Base-by-base conservation (phyloP, 805 yeast species). In the Yamadazyma philogaea region DNA sequence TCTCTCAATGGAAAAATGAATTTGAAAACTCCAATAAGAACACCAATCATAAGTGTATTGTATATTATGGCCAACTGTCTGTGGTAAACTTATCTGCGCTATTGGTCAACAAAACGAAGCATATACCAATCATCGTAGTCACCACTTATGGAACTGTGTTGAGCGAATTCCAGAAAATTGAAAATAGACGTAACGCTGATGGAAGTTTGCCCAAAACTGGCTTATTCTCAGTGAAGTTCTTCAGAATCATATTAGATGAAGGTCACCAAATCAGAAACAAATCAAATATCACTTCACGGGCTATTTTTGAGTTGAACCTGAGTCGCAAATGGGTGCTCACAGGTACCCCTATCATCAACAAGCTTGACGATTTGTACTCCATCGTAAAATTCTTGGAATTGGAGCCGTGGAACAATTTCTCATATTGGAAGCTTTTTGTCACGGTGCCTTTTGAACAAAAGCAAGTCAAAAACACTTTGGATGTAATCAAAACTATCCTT, bases 1-100 rank as follows among this genome's bases (percentile, higher is more conserved):
- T 91, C n/a, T 69, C 87, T 1, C 98, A 91, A 59, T 90, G 98
- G 98, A 84, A 84, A 54, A 75, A 76, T 12, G 97, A 91, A 57
- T 87, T 86, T 44, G 66, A 65, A 11, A 77, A 77, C 35, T 77
- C 85, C 0, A 78, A 78, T 49, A 67, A 64, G 16, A 72, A 74
- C 30, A 51, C 67, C 0, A 59, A 70, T 10, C 64, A 68, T 38
- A 55, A 56, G 8, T 76, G 86, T 50, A 70, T 76, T 30, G 74
- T 88, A 0, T 90, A 90, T 54, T 90, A 91, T 58, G 96, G 96
- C 0, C 77, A 75, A 20, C 81, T 73, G 42, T 61, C 74, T 0
- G 60, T 77, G 2, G 69, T 74, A 2, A 79, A 83, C 54, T 56
- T 88, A 37, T 61, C 70, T 22, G 39, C 63, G 7, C 40, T 68